Conservation (phyloP, 768 basidiomycete genomes). For the Infundibulicybe gibba region DNA sequence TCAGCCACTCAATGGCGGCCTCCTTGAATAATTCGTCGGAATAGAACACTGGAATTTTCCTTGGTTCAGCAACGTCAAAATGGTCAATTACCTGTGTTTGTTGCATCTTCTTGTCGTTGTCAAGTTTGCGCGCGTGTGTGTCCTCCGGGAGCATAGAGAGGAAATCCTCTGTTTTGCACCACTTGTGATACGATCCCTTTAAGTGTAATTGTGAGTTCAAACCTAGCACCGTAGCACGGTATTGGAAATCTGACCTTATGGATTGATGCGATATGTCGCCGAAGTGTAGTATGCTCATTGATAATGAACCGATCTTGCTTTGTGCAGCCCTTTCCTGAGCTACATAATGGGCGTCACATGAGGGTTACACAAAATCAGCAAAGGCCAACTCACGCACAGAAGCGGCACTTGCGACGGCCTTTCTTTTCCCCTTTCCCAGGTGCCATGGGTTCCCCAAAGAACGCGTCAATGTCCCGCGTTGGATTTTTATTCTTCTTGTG, state of each 20-base stretch:
- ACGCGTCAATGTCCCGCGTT: neutral
- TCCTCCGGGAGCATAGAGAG: constrained; percentile 16
- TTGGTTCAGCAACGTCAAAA: constrained; percentile 1
- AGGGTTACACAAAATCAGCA: neutral
- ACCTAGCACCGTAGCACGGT: no score
- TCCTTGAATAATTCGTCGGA: constrained; percentile 17
- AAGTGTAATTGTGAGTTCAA: neutral
- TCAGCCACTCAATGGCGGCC: constrained; percentile 28
- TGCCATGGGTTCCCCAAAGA: neutral
- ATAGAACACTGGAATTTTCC: constrained; percentile 13
- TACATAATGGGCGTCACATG: no score
- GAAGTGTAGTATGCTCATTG: constrained; percentile 2
- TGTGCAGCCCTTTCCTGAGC: neutral
- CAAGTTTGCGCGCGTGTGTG: constrained; percentile 6
- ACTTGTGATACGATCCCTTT: constrained; percentile 2
- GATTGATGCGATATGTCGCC: constrained; percentile 1
- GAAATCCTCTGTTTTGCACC: constrained; percentile 11
- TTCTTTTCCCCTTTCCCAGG: neutral
- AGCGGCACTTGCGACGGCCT: neutral
- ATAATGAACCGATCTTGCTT: neutral
- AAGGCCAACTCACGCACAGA: neutral
- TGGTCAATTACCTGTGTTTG: constrained; percentile 3
- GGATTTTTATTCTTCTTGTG: neutral
- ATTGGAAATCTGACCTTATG: constrained; percentile 7
- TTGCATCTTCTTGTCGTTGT: neutral